Evolutionary conservation across 2,329 filamentous ascomycete genomes (phyloP), one percentile per base, ranked within the genome.

Genomic region (Hypoxylon sp.): DNA sequence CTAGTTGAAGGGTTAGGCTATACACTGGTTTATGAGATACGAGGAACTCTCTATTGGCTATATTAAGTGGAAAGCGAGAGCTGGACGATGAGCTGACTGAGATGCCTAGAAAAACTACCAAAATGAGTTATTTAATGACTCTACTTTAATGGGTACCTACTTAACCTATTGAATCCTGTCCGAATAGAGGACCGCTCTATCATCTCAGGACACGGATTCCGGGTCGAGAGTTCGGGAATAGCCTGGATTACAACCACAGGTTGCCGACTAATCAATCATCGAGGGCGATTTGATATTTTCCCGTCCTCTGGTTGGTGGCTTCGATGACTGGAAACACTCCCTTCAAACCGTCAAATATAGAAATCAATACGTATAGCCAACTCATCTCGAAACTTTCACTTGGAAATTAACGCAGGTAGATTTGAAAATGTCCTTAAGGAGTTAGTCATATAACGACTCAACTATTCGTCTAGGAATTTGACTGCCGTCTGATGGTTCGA

Each of bases 251-350:
- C 23, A 52, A 23, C 28, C 43, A 34, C 19, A 43, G 23, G 30
- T 13, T 17, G 17, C 30, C 48, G 23, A 51, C 30, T 52, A 19
- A 25, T 32, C 45, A 28, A 17, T 13, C 19, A 17, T 43, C 53
- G 9, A 41, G 41, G 11, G 14, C 28, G 32, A 11, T 43, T 32
- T 14, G 14, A 32, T n/a, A 59, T 13, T 4, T 17, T 17, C 34
- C 13, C 46, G 21, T n/a, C 30, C n/a, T 25, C n/a, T 63, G 14
- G 34, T 59, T 63, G 28, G 53, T 49, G 38, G 48, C 43, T 43
- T 50, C 43, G 25, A 13, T 28, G 6, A 7, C 49, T 36, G 25
- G 21, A 11, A 28, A 25, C 2, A 52, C 17, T 10, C 11, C 11
- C 5, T n/a, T 19, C n/a, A 3, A 17, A 34, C 4, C 7, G 13